Percentiles rank a stretch among this genome's conserved stretches.
phyloP scores from a whole-genome alignment of 2,329 filamentous ascomycete species.

The Canariomyces notabilis region DNA sequence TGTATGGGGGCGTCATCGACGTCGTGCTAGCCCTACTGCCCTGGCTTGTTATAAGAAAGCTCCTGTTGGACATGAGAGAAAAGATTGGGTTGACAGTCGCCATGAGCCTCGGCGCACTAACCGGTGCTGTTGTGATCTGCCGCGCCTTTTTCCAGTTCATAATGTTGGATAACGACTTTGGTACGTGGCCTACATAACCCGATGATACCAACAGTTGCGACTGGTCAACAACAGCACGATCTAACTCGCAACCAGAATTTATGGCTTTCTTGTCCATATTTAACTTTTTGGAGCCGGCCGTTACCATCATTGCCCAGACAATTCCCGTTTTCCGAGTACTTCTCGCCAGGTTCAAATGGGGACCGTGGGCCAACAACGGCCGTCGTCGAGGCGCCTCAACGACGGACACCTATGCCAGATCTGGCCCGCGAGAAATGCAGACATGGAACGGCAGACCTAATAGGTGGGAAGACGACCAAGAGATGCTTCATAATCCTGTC shows the following conservation, averaged over 20 bases:
- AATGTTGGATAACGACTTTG: neutral
- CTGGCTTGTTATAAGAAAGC: conserved; percentile 5
- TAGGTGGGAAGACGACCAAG: too few species aligned
- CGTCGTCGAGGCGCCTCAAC: too few species aligned
- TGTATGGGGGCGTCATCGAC: conserved; percentile 9
- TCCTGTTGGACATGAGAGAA: conserved; percentile 6
- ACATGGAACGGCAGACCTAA: too few species aligned
- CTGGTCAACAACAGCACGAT: neutral
- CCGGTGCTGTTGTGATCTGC: conserved; percentile 9
- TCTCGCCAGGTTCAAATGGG: neutral
- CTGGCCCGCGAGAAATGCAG: too few species aligned
- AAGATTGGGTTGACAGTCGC: conserved; percentile 10
- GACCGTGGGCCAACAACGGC: too few species aligned
- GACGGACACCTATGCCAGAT: too few species aligned
- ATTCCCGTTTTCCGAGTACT: neutral
- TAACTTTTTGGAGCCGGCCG: neutral
- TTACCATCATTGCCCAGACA: neutral
- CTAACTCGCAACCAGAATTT: neutral
- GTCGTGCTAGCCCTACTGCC: conserved; percentile 9
- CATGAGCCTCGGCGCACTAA: conserved; percentile 19
- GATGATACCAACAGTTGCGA: too few species aligned
- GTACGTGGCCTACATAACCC: neutral
- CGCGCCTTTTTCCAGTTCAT: neutral
- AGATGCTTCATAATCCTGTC: too few species aligned
- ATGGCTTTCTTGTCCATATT: neutral